phyloP scores from a whole-genome alignment of 495 filamentous ascomycete genomes.

The Daldinia childiae region DNA sequence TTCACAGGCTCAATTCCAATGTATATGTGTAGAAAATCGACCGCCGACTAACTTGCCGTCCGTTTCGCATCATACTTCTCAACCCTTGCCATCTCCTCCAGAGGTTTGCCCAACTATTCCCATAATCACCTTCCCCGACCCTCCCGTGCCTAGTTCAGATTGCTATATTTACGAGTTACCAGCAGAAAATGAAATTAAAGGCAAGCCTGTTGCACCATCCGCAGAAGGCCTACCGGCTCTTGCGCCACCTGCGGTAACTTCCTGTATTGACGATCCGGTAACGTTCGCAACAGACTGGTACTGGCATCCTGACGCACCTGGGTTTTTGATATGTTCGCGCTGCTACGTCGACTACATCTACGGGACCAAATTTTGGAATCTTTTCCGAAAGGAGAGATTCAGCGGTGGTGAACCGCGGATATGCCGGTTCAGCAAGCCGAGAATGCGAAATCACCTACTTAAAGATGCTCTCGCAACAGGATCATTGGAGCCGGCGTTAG shows the following conservation, averaged over 20 bases:
- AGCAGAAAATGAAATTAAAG: background rate
- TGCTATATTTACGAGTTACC: background rate
- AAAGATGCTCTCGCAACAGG: background rate
- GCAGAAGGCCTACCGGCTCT: background rate
- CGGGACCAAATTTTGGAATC: background rate
- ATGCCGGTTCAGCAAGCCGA: conserved; percentile 36
- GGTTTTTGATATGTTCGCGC: conserved; percentile 43
- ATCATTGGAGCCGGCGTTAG: background rate
- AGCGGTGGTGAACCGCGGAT: conserved; percentile 17
- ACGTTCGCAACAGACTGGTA: conserved; percentile 44
- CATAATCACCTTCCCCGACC: background rate
- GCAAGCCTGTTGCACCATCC: background rate
- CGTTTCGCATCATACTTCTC: background rate
- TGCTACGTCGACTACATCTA: conserved; percentile 45
- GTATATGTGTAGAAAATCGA: conserved; percentile 1
- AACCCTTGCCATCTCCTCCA: background rate
- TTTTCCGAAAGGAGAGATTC: conserved; percentile 15
- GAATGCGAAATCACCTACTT: conserved; percentile 30
- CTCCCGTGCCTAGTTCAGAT: background rate
- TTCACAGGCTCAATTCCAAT: conserved; percentile 12
- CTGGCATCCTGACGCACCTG: conserved; percentile 26
- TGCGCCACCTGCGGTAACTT: conserved; percentile 17
- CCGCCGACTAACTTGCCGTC: background rate
- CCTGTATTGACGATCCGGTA: conserved; percentile 29
- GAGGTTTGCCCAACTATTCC: background rate